phyloP scores from a whole-genome alignment of 1,284 basidiomycete species.

The Taiwanofungus camphoratus region DNA sequence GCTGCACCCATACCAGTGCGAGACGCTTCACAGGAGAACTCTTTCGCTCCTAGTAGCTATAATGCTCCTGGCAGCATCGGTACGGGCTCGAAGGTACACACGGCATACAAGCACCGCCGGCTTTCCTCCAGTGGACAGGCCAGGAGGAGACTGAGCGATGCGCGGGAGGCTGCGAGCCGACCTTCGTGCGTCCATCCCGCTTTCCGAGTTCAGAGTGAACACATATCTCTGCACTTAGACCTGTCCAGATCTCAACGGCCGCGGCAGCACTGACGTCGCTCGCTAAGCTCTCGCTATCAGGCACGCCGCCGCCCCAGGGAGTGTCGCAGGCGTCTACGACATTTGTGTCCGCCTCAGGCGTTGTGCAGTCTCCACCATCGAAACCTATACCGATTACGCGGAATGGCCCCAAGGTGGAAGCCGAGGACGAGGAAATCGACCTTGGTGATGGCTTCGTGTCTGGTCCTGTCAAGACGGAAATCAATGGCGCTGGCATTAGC shows the following conservation, averaged over 20 bases:
- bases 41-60: conserved; percentile 25
- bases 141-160: conserved; percentile 66
- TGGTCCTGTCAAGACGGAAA: conserved; percentile 24
- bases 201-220: conserved; percentile 8
- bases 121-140: conserved; percentile 63
- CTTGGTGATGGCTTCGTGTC: conserved; percentile 15
- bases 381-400: conserved; percentile 14
- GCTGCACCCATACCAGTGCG: conserved; percentile 40
- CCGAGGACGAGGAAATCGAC: conserved; percentile 20
- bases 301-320: conserved; percentile 34
- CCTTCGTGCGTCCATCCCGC: conserved; percentile 52
- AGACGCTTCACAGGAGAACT: conserved; percentile 19
- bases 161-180: conserved; percentile 63
- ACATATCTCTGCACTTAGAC: conserved; percentile 27
- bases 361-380: conserved; percentile 10
- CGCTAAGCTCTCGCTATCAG: conserved; percentile 44
- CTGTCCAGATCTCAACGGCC: conserved; percentile 36
- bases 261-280: conserved; percentile 45
- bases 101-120: conserved; percentile 48
- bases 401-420: conserved; percentile 14
- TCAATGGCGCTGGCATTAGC: conserved; percentile 32
- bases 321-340: conserved; percentile 21
- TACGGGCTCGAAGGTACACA: conserved; percentile 23
- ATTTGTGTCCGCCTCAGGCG: conserved; percentile 22
- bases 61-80: conserved; percentile 28